phyloP scores from a whole-genome alignment of 768 basidiomycete species.

The Calocybe cyanea region DNA sequence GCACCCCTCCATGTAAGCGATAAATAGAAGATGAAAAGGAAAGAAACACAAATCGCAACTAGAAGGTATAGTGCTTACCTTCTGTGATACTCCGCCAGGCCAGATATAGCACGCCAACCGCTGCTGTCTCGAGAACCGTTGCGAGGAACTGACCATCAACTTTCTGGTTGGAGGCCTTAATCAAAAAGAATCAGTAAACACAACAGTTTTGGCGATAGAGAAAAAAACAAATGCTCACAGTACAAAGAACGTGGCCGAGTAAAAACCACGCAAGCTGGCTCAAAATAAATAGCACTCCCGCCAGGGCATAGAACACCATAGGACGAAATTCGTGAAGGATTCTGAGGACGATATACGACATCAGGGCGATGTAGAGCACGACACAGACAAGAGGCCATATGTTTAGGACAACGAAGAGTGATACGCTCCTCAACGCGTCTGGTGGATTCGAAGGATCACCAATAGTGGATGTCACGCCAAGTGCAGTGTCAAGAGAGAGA shows the following conservation, averaged over 20 bases:
- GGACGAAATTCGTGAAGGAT: slow-evolving; percentile 79
- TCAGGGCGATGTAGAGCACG: slow-evolving; percentile 66
- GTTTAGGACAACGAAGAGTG: slow-evolving; percentile 77
- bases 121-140: slow-evolving; percentile 76
- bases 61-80: slow-evolving; percentile 41
- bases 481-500: slow-evolving; percentile 78
- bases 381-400: slow-evolving; percentile 62
- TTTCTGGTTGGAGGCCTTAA: slow-evolving; percentile 56
- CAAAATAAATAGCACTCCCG: slow-evolving; percentile 74
- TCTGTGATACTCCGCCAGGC: slow-evolving; percentile 92
- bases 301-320: slow-evolving; percentile 71
- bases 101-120: slow-evolving; percentile 63
- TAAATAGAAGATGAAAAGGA: slow-evolving; percentile 1
- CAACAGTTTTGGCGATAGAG: not conserved
- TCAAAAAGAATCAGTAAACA: not conserved
- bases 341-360: slow-evolving; percentile 75
- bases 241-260: slow-evolving; percentile 75
- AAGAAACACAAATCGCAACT: slow-evolving; percentile 6
- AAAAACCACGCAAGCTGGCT: slow-evolving; percentile 83
- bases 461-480: slow-evolving; percentile 60
- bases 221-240: slow-evolving; percentile 23
- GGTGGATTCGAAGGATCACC: slow-evolving; percentile 56
- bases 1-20: no score
- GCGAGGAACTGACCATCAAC: slow-evolving; percentile 88
- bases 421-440: slow-evolving; percentile 53